Evolutionary conservation across 2,329 filamentous ascomycete genomes (phyloP).

Genomic region (Neofusicoccum umdonicola): DNA sequence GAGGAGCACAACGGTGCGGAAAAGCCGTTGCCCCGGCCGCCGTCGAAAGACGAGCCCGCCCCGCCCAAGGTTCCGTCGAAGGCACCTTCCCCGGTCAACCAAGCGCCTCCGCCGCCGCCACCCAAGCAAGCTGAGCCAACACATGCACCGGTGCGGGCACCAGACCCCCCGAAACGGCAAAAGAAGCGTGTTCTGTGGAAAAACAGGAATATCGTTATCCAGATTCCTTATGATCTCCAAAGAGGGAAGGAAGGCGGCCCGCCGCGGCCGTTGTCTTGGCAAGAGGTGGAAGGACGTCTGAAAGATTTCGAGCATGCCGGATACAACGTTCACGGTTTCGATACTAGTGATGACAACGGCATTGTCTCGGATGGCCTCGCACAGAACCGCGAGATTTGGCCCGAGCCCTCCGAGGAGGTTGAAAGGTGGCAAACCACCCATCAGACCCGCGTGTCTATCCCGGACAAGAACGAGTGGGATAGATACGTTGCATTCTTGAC

Average conservation of each 20-base stretch:
- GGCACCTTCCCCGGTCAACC: background rate
- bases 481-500: slow-evolving; percentile 77
- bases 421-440: slow-evolving; percentile 52
- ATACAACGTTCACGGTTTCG: slow-evolving; percentile 68
- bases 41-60: slow-evolving; percentile 19
- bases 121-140: slow-evolving; percentile 20
- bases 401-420: slow-evolving; percentile 37
- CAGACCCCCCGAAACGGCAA: slow-evolving; percentile 3
- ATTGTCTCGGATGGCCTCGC: slow-evolving; percentile 24
- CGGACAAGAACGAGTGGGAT: slow-evolving; percentile 71
- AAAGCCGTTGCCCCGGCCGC: background rate
- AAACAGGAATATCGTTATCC: slow-evolving; percentile 46
- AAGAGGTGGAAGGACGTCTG: slow-evolving; percentile 62
- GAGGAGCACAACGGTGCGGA: background rate
- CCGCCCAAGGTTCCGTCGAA: slow-evolving; percentile 29
- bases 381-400: slow-evolving; percentile 70
- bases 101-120: slow-evolving; percentile 22
- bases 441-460: slow-evolving; percentile 65
- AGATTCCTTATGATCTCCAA: slow-evolving; percentile 43
- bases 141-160: background rate
- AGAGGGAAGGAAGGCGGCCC: slow-evolving; percentile 41
- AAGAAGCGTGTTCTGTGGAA: slow-evolving; percentile 47
- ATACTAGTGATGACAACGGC: slow-evolving; percentile 50
- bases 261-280: slow-evolving; percentile 43
- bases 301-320: slow-evolving; percentile 66